Evolutionary conservation across 163 green algal species (phyloP).

Genomic region (Botryococcus braunii): DNA sequence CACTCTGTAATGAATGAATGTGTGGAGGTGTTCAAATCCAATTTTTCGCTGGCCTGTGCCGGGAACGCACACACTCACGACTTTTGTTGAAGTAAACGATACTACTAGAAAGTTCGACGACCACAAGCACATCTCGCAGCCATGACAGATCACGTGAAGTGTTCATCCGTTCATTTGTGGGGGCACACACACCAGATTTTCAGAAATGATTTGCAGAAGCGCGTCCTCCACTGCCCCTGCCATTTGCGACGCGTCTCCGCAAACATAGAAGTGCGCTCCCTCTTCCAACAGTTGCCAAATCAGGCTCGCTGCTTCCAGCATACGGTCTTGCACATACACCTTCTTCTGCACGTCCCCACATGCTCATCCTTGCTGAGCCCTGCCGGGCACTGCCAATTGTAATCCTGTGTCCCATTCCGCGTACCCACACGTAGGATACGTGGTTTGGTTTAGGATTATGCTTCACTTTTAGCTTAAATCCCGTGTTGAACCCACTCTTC

Average conservation of each 20-base stretch:
- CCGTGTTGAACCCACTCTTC: too few species aligned
- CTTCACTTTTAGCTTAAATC: too few species aligned
- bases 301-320: slow-evolving; percentile 25
- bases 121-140: background rate
- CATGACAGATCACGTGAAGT: background rate
- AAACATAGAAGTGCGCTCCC: slow-evolving; percentile 76
- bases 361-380: too few species aligned
- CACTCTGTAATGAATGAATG: too few species aligned
- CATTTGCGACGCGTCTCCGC: slow-evolving; percentile 93
- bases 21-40: too few species aligned
- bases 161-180: background rate
- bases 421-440: too few species aligned
- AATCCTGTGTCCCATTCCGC: too few species aligned
- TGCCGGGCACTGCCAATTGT: too few species aligned
- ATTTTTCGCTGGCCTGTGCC: too few species aligned
- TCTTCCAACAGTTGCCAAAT: slow-evolving; percentile 25
- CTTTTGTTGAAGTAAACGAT: background rate
- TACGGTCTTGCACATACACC: slow-evolving; percentile 55
- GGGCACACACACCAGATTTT: slow-evolving; percentile 13
- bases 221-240: slow-evolving; percentile 86
- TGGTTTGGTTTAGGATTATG: too few species aligned
- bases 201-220: slow-evolving; percentile 60
- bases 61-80: background rate
- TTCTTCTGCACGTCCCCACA: slow-evolving; percentile 19
- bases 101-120: background rate